Conservation (phyloP, 148 eudicot genomes). For the Pouteria glomerata region DNA sequence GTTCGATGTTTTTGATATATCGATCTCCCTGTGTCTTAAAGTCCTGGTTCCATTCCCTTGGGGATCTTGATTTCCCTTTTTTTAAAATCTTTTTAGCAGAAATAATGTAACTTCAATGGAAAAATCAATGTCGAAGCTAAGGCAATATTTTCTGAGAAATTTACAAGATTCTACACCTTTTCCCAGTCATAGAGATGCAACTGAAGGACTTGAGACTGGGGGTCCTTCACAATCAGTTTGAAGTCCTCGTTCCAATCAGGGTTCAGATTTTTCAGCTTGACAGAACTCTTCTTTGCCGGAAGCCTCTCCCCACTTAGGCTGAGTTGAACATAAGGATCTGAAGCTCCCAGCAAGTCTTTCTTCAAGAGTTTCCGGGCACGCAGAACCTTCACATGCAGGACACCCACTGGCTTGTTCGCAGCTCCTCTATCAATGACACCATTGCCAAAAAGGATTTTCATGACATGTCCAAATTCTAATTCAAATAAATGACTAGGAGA, state of each 20-base stretch:
- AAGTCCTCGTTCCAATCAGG: conserved; percentile 80
- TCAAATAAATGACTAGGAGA: background rate
- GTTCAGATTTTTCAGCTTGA: conserved; percentile 63
- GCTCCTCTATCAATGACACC: conserved; percentile 32
- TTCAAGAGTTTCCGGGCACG: conserved; percentile 58
- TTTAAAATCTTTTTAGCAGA: background rate
- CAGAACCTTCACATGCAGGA: conserved; percentile 66
- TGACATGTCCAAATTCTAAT: background rate
- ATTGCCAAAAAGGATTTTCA: background rate
- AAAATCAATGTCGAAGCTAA: background rate
- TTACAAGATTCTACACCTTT: conserved; percentile 38
- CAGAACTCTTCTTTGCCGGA: conserved; percentile 50
- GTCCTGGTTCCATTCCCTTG: no score
- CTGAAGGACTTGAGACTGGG: conserved; percentile 59
- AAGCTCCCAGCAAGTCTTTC: conserved; percentile 59
- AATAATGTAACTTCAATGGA: background rate
- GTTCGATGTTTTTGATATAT: no score
- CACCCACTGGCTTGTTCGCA: conserved; percentile 69
- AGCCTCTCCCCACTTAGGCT: conserved; percentile 60
- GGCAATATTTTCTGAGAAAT: background rate
- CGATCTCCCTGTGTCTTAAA: no score
- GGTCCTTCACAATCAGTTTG: conserved; percentile 73
- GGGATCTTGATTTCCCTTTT: background rate
- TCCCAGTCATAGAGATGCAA: conserved; percentile 78
- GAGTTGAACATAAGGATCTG: conserved; percentile 85